These are phyloP conservation scores for Hawksworthiomyces lignivorus DNA, from an alignment of 2,329 filamentous ascomycete genomes.

Conservation along the genomic window DNA sequence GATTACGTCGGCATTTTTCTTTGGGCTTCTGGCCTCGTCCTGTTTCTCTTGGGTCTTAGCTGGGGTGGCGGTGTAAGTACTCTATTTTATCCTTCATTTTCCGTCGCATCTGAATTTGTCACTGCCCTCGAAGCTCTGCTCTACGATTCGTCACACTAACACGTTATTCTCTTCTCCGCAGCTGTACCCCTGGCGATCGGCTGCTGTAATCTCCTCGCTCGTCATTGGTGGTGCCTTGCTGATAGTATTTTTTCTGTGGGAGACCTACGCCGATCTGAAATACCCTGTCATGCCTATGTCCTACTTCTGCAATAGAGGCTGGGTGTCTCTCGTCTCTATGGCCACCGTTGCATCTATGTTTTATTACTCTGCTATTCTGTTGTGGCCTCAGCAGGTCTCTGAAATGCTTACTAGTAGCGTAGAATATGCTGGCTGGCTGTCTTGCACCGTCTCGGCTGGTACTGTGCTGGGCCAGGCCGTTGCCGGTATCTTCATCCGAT, in stretches of 20 bases:
- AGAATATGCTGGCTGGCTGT: constrained; percentile 28
- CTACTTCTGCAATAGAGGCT: neutral
- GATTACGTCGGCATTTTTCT: constrained; percentile 38
- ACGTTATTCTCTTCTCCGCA: neutral
- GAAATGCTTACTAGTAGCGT: constrained; percentile 27
- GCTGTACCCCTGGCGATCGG: neutral
- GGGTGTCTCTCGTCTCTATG: neutral
- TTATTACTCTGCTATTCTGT: constrained; percentile 25
- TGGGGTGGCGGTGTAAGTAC: constrained; percentile 28
- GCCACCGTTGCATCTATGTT: constrained; percentile 15
- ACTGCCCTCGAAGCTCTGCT: too few relatives aligned
- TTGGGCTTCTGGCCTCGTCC: constrained; percentile 34
- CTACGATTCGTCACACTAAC: too few relatives aligned
- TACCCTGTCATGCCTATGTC: neutral
- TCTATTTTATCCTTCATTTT: neutral
- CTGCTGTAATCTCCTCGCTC: too few relatives aligned
- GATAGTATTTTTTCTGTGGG: too few relatives aligned
- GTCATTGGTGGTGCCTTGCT: too few relatives aligned
- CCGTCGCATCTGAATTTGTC: too few relatives aligned
- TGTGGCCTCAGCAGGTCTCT: constrained; percentile 29
- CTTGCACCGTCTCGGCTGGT: constrained; percentile 26
- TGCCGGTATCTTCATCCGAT: constrained; percentile 25
- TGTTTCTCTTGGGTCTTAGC: constrained; percentile 38
- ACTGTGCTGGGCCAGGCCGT: constrained; percentile 27
- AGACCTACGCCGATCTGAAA: neutral